Evolutionary conservation across 306 rosid species (phyloP), one percentile per base, ranked within the genome.

Genomic region (Fragaria ananassa): DNA sequence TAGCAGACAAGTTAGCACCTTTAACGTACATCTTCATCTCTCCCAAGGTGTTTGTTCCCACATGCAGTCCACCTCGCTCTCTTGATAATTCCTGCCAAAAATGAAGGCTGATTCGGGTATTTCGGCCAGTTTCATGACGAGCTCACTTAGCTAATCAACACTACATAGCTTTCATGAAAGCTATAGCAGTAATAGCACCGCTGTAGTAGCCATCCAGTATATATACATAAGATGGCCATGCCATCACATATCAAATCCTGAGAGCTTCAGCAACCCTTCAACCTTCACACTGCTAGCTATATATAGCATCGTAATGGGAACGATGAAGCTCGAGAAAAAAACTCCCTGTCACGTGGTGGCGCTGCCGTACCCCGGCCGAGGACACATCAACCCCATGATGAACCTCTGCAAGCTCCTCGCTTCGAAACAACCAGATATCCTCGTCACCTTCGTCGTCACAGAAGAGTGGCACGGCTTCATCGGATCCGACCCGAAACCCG

Each of bases 321-420:
- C 64, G 0, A n/a, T 13, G 35, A 12, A 54, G 34, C 19, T 54
- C 6, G 41, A 77, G 4, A 47, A 75, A 64, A 45, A 4, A 15
- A 11, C 23, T 13, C 17, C 68, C 57, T 58, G 70, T 74, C 89
- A 88, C 78, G 63, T 83, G 61, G 79, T 84, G 73, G 89, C 80
- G 18, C 46, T 88, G 79, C 89, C 91, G 8, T 85, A 17, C 31
- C 89, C 91, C 11, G 83, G 80, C 29, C 60, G 83, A 50, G 88
- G 88, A 9, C 91, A 83, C 73, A 47, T 88, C 68, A 88, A 85
- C 81, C 89, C 92, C 17, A 86, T 89, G 86, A 86, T 91, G 89
- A 87, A 64, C 76, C 77, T 91, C 53, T 91, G 90, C 86, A 85
- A 83, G 44, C 60, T 67, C 5, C 77, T 86, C 0, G 49, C 54